Conservation (phyloP, 148 eudicot species). For the Fagopyrum homotropicum region DNA sequence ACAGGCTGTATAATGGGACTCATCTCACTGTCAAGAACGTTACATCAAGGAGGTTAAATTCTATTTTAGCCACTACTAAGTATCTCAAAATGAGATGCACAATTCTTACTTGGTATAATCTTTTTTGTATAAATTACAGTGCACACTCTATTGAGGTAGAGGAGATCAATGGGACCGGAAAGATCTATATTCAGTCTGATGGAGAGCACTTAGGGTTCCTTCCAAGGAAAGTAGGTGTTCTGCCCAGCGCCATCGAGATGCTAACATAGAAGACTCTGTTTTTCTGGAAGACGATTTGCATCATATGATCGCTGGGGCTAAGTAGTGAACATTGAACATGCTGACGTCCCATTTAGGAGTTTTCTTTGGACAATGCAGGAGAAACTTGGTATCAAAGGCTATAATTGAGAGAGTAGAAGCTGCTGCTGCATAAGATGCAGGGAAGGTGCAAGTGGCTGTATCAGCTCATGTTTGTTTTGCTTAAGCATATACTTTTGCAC, state of each 20-base stretch:
- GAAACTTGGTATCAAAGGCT: background rate
- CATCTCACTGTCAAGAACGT: constrained; percentile 81
- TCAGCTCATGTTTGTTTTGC: background rate
- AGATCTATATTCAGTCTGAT: constrained; percentile 76
- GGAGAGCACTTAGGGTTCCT: constrained; percentile 92
- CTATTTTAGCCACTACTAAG: background rate
- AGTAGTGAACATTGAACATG: background rate
- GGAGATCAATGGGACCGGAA: constrained; percentile 35
- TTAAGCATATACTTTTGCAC: background rate
- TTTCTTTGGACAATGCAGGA: background rate
- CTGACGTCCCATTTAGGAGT: background rate
- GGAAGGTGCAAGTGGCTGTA: background rate
- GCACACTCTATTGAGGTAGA: constrained; percentile 68
- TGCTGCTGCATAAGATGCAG: too few species aligned
- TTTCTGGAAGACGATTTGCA: background rate
- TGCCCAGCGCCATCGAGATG: constrained; percentile 77
- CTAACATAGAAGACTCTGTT: constrained; percentile 24
- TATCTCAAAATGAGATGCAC: background rate
- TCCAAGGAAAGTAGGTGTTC: constrained; percentile 58
- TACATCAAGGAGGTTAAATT: constrained; percentile 49
- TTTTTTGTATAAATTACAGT: constrained; percentile 29
- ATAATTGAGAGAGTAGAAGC: background rate
- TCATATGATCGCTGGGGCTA: background rate
- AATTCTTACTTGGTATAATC: background rate
- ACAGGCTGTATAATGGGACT: constrained; percentile 72